A percentile compares a stretch with the other conserved stretches of the same genome.
Conservation (phyloP, 2,329 filamentous ascomycete genomes). For the Dactylellina cionopaga region DNA sequence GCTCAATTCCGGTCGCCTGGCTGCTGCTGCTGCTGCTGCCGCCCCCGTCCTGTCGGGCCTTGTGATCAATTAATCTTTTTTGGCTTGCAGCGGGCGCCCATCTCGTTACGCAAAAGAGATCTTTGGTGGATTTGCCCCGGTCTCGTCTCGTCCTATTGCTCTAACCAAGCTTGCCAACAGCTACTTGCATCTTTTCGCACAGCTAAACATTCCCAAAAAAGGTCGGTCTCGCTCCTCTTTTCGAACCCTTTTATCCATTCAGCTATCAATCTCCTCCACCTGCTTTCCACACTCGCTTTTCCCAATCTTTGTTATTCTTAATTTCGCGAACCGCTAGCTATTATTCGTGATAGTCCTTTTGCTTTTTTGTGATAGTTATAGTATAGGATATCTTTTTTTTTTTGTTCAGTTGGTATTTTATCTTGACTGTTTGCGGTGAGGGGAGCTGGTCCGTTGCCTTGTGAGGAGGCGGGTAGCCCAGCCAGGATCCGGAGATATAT, state of each 20-base stretch:
- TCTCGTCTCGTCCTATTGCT: neutral
- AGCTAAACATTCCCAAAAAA: neutral
- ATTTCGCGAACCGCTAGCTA: no score
- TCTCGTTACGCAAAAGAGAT: constrained; percentile 27
- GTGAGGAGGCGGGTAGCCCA: no score
- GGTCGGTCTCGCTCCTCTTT: constrained; percentile 2
- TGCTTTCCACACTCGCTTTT: neutral
- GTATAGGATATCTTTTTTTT: no score
- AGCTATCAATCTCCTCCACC: neutral
- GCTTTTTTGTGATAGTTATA: no score
- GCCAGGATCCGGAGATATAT: no score
- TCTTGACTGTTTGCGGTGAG: no score
- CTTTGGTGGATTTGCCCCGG: neutral
- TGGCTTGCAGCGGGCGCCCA: constrained; percentile 11
- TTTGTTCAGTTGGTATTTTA: no score
- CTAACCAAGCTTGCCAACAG: constrained; percentile 4
- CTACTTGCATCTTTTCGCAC: neutral
- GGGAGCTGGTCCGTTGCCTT: no score
- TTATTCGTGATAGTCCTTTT: no score
- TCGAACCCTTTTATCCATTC: neutral
- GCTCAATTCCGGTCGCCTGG: neutral
- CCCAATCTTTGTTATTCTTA: neutral
- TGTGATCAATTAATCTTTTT: no score
- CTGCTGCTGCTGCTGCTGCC: no score
- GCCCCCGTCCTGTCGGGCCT: no score